Evolutionary conservation across 345 rosid genomes (phyloP).

Genomic region (Aquilaria sinensis): DNA sequence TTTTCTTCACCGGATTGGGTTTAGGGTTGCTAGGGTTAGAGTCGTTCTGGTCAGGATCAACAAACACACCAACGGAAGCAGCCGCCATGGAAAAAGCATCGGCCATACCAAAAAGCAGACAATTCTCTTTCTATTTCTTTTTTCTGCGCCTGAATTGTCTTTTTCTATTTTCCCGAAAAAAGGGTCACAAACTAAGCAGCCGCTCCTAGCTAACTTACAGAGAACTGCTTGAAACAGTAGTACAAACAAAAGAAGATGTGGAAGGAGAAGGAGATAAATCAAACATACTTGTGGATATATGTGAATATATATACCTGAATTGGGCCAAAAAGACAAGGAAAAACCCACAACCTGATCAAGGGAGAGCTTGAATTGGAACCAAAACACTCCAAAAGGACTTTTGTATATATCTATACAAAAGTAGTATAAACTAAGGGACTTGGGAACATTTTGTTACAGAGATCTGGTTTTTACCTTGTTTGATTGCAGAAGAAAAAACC

Average conservation of each 20-base stretch:
- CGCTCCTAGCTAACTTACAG: conserved; percentile 14
- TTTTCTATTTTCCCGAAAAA: too few relatives aligned
- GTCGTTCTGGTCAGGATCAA: conserved; percentile 34
- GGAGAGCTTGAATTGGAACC: conserved; percentile 25
- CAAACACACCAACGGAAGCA: conserved; percentile 43
- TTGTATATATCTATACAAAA: not conserved
- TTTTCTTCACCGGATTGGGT: conserved; percentile 61
- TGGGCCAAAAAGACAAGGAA: conserved; percentile 68
- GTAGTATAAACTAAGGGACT: conserved; percentile 26
- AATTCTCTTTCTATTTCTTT: conserved; percentile 22
- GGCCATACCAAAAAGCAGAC: conserved; percentile 30
- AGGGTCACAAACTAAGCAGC: too few relatives aligned
- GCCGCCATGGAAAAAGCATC: conserved; percentile 44
- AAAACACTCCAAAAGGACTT: conserved; percentile 17
- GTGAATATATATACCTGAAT: not conserved
- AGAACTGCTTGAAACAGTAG: conserved; percentile 27
- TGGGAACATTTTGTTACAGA: conserved; percentile 36
- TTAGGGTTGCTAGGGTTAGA: conserved; percentile 54
- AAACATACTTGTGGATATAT: not conserved
- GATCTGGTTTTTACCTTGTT: conserved; percentile 34
- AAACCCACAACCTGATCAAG: conserved; percentile 18
- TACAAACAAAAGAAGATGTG: conserved; percentile 35
- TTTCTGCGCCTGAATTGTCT: not conserved
- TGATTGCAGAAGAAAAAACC: conserved; percentile 38
- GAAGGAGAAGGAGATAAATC: conserved; percentile 44